phyloP scores from a whole-genome alignment of 1,284 basidiomycete genomes.

The Coniferiporia weirii region DNA sequence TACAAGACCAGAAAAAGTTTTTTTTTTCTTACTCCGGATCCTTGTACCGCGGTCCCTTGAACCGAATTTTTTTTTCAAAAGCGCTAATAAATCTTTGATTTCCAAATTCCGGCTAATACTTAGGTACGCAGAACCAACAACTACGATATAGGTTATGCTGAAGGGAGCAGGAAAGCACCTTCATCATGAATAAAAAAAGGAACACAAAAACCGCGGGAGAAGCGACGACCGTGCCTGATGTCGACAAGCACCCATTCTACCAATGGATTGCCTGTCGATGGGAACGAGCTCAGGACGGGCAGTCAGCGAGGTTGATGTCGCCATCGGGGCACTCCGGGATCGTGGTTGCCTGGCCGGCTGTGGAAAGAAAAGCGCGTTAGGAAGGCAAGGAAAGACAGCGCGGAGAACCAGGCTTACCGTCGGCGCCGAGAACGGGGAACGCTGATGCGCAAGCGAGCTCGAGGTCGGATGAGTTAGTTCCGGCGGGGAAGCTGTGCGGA shows the following conservation, averaged over 20 bases:
- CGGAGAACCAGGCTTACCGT: constrained; percentile 5
- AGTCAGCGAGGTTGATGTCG: constrained; percentile 3
- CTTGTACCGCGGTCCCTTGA: no score
- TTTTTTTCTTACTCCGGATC: no score
- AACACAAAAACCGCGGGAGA: no score
- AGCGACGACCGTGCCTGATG: neutral
- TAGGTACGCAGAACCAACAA: no score
- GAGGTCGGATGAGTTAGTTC: constrained; percentile 2
- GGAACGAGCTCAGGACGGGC: neutral
- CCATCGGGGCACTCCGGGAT: constrained; percentile 8
- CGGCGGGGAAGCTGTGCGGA: no score
- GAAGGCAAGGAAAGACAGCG: neutral
- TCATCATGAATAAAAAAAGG: no score
- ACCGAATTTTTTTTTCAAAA: no score
- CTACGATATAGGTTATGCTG: no score
- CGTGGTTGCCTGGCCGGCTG: constrained; percentile 1
- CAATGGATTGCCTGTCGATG: neutral
- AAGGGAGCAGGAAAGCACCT: no score
- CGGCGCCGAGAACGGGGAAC: constrained; percentile 11
- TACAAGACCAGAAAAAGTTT: no score
- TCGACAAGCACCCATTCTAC: neutral
- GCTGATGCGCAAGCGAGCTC: constrained; percentile 10
- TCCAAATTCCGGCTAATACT: no score
- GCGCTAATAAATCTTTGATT: no score
- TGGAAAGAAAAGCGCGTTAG: neutral